Evolutionary conservation across 1,284 basidiomycete species (phyloP).

Genomic region (Cronartium quercuum): DNA sequence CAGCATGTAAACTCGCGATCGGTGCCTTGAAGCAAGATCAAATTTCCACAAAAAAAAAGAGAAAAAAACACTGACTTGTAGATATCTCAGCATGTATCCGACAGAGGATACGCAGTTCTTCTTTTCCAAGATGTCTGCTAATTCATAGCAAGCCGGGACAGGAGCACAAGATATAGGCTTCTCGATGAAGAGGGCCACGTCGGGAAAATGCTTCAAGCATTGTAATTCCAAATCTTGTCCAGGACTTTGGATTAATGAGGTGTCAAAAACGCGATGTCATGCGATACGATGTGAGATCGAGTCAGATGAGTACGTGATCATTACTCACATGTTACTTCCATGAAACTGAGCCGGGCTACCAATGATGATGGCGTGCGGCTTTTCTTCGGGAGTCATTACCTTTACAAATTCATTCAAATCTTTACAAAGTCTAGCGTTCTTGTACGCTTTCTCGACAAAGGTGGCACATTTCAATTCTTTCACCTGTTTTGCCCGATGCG

Average conservation of each 20-base stretch:
- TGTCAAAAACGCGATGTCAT: slow-evolving; percentile 66
- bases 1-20: slow-evolving; percentile 25
- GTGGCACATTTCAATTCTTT: slow-evolving; percentile 85
- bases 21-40: background rate
- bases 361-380: slow-evolving; percentile 49
- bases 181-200: slow-evolving; percentile 86
- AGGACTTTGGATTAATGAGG: slow-evolving; percentile 53
- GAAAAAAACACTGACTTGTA: slow-evolving; percentile 20
- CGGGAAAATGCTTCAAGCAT: slow-evolving; percentile 81
- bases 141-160: slow-evolving; percentile 52
- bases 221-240: slow-evolving; percentile 85
- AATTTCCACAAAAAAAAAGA: background rate
- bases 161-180: slow-evolving; percentile 87
- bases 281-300: slow-evolving; percentile 88
- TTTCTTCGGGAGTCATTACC: slow-evolving; percentile 56
- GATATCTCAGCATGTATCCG: slow-evolving; percentile 59
- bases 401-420: slow-evolving; percentile 76
- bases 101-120: slow-evolving; percentile 71
- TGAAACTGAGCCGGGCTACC: slow-evolving; percentile 40
- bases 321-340: slow-evolving; percentile 35
- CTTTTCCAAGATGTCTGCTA: slow-evolving; percentile 47
- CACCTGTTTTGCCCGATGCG: slow-evolving; percentile 70
- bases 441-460: slow-evolving; percentile 89
- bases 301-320: slow-evolving; percentile 55
- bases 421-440: slow-evolving; percentile 79